Evolutionary conservation across 169 alveolate genomes (phyloP).

Genomic region (Babesia ovata): DNA sequence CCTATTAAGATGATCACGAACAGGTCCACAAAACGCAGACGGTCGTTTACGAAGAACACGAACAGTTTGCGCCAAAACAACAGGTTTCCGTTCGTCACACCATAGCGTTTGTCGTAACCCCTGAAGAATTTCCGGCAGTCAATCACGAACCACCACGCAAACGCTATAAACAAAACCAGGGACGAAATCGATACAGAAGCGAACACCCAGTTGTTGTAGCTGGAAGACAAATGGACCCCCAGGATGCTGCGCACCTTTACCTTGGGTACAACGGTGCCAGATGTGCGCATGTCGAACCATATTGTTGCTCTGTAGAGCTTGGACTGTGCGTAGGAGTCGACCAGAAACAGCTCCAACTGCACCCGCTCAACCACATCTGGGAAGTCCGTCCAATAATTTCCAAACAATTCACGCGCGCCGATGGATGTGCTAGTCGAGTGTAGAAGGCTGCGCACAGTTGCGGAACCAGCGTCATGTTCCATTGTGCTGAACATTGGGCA

Average conservation of each 20-base stretch:
- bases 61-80: not conserved
- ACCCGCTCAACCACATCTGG: slow-evolving; percentile 49
- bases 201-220: slow-evolving; percentile 21
- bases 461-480: slow-evolving; percentile 1
- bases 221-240: slow-evolving; percentile 27
- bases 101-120: not conserved
- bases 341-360: slow-evolving; percentile 19
- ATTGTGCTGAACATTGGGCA: slow-evolving; percentile 21
- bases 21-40: slow-evolving; percentile 35
- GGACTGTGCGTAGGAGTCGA: slow-evolving; percentile 29
- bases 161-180: slow-evolving; percentile 10
- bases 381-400: not conserved
- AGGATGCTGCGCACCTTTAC: slow-evolving; percentile 32
- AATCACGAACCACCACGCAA: slow-evolving; percentile 14
- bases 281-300: slow-evolving; percentile 24
- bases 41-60: slow-evolving; percentile 53
- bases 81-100: not conserved
- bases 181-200: slow-evolving; percentile 5
- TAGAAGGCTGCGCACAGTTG: slow-evolving; percentile 8
- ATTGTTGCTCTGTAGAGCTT: slow-evolving; percentile 39
- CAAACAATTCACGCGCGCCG: slow-evolving; percentile 36
- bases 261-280: slow-evolving; percentile 41
- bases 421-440: not conserved
- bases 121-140: not conserved
- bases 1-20: slow-evolving; percentile 24